Evolutionary conservation across 2,329 filamentous ascomycete species (phyloP).

Genomic region (Alternaria gaisen): DNA sequence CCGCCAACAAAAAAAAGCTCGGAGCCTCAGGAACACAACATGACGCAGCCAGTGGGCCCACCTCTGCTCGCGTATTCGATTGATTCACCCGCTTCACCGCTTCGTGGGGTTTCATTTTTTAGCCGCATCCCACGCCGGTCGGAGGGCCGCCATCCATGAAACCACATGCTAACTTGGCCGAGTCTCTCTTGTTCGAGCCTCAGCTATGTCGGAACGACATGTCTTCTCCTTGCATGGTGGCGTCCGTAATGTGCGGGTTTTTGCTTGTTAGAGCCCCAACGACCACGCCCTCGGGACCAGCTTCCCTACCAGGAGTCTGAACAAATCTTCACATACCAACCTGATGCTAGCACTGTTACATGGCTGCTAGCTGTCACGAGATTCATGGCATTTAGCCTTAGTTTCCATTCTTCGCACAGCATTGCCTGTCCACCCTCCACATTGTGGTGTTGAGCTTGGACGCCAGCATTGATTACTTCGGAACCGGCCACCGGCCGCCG

Average conservation of each 20-base stretch:
- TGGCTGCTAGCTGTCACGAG: background rate
- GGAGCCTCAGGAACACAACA: constrained; percentile 26
- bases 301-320: background rate
- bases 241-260: background rate
- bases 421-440: constrained; percentile 9
- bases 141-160: constrained; percentile 14
- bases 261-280: constrained; percentile 11
- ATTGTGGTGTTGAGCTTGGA: constrained; percentile 14
- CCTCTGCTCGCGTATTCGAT: constrained; percentile 14
- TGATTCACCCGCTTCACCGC: constrained; percentile 43
- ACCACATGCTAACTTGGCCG: constrained; percentile 19
- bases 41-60: constrained; percentile 35
- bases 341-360: background rate
- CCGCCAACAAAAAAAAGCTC: constrained; percentile 28
- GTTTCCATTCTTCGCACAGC: constrained; percentile 5
- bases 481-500: constrained; percentile 4
- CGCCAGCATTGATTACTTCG: constrained; percentile 12
- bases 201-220: constrained; percentile 12
- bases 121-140: constrained; percentile 37
- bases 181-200: constrained; percentile 9
- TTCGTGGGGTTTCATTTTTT: constrained; percentile 37
- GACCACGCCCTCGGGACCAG: constrained; percentile 12
- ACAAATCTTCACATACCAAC: background rate
- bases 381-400: background rate
- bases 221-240: constrained; percentile 21